Evolutionary conservation across 192 early-diverging fungal genomes (phyloP).

Genomic region (Linnemannia elongata): DNA sequence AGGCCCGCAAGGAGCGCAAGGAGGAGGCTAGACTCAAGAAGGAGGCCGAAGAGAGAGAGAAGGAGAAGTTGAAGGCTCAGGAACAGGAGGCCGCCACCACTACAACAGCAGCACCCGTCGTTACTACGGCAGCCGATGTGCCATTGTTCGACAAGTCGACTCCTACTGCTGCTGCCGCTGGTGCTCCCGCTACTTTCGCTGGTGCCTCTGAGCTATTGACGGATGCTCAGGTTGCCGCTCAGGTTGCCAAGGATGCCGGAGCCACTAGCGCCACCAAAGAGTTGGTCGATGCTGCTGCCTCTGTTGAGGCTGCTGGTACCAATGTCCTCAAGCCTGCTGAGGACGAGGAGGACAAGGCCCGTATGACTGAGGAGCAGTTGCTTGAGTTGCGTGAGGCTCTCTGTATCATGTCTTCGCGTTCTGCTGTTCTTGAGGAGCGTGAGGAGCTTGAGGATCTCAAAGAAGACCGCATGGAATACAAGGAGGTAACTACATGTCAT

Average conservation of each 20-base stretch:
- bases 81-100: constrained; percentile 26
- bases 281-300: constrained; percentile 16
- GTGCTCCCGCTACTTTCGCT: constrained; percentile 36
- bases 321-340: constrained; percentile 19
- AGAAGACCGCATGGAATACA: constrained; percentile 73
- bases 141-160: constrained; percentile 27
- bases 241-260: constrained; percentile 24
- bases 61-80: constrained; percentile 50
- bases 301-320: constrained; percentile 19
- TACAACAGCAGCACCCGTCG: not conserved
- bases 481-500: constrained; percentile 60
- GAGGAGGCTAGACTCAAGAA: constrained; percentile 64
- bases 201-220: constrained; percentile 42
- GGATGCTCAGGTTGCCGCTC: constrained; percentile 51
- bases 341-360: constrained; percentile 55
- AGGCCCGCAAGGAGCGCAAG: constrained; percentile 66
- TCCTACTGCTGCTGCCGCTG: constrained; percentile 31
- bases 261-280: constrained; percentile 33
- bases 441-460: constrained; percentile 73
- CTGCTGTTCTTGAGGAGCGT: constrained; percentile 72
- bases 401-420: constrained; percentile 67
- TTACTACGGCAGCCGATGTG: not conserved
- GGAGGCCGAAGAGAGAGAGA: constrained; percentile 59
- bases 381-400: constrained; percentile 71
- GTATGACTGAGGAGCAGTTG: constrained; percentile 69